Evolutionary conservation across 2,329 filamentous ascomycete genomes (phyloP), one percentile per base, ranked within the genome.

Genomic region (Diaporthe vexans): DNA sequence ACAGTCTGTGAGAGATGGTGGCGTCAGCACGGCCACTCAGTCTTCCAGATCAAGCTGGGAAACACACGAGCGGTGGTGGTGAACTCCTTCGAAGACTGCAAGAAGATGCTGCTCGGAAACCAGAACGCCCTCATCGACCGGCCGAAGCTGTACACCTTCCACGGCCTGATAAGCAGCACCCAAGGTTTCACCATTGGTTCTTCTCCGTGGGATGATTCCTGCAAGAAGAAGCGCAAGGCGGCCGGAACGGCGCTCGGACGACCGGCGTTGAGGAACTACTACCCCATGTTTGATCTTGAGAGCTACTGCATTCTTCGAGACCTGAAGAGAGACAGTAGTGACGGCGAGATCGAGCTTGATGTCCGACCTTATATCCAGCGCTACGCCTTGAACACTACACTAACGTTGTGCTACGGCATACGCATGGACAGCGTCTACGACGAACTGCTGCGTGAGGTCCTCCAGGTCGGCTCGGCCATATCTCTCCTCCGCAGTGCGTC

Each of bases 131-230:
- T 88, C 10, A 88, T 89, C 51, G 85, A 88, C 76, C 82, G 86
- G 0, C 87, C 86, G 0, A 88, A 83, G 43, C 81, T 89, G 1
- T 88, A 88, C 76, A 89, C 88, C 0, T 89, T 89, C 78, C 88
- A 89, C 75, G 87, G 86, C 3, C 81, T 89, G 65, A 88, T 89
- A 21, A 86, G 84, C 77, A 84, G 81, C 17, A 88, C 86, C 0
- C 86, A 89, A 76, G 88, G 88, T 0, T 89, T 89, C 79, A 89
- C 88, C 0, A 89, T 89, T 68, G 88, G 87, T n/a, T 85, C 83
- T 7, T 86, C 83, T 3, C 88, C 87, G 0, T 89, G 87, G 88
- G 87, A 89, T 70, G 85, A 87, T 29, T 87, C 84, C 48, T 89
- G 86, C 79, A 86, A 85, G 77, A 88, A 87, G 76, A 88, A 88